Base-by-base conservation (phyloP, 257 asterid genomes). In the Salvia splendens region DNA sequence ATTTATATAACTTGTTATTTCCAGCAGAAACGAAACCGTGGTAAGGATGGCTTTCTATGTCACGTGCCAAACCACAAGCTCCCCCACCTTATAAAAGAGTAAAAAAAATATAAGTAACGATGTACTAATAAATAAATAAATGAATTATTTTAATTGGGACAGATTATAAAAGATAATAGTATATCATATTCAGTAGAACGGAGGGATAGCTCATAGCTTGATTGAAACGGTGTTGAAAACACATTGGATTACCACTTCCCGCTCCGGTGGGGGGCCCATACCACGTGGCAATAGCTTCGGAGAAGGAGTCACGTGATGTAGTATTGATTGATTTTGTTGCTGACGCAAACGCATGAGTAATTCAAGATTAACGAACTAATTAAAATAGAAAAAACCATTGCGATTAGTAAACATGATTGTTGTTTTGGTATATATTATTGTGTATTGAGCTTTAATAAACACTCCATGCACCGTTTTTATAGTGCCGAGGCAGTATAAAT, bases 1-100 rank as follows among this genome's bases (percentile, higher is more conserved):
- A 42, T 58, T 67, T 43, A 9, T 69, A 81, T 11, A 79, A 0
- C 35, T 73, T 61, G 0, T 30, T 12, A 58, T 81, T 81, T 64
- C 85, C 87, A 0, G 87, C 83, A 1, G 85, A 76, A 49, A 80
- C 68, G 60, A 75, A 2, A 5, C 77, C 76, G 51, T 53, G 4
- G 53, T 20, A 83, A 0, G 85, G 80, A 10, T 65, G 45, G 6
- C n/a, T 7, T 6, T 4, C 58, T 2, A 81, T 78, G 33, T 79
- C 82, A 12, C 40, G 5, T 8, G 5, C 78, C 48, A 70, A 74
- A 8, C 86, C 88, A 71, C 84, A 83, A 14, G 84, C 86, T 16
- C 84, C 82, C 11, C 79, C 1, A 10, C 1, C 12, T 51, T 8
- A 7, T 17, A 3, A 16, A 51, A 20, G 9, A 17, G 0, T 0